Evolutionary conservation across 306 rosid genomes (phyloP).

Genomic region (Citrullus colocynthis): DNA sequence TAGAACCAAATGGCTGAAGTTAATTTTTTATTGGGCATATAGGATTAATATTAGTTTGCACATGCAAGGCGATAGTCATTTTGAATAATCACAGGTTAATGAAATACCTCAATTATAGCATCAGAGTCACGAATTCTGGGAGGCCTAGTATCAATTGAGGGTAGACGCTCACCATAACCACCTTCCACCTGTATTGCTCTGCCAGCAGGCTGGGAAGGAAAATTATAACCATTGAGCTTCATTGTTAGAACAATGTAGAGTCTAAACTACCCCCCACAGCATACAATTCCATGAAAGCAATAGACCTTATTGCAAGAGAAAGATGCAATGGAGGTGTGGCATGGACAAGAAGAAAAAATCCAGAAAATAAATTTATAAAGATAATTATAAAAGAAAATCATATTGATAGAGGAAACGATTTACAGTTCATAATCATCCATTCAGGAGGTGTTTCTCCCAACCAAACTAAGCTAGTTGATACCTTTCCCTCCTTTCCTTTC

Average conservation of each 20-base stretch:
- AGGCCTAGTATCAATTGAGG: constrained; percentile 91
- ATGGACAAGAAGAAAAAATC: not conserved
- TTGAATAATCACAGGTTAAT: constrained; percentile 10
- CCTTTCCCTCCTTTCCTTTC: not conserved
- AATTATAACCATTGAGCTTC: constrained; percentile 12
- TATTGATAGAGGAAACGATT: not conserved
- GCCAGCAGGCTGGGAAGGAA: constrained; percentile 82
- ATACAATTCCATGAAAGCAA: not conserved
- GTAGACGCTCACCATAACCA: constrained; percentile 92
- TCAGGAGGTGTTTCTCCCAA: not conserved
- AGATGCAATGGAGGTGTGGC: not conserved
- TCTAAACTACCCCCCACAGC: not conserved
- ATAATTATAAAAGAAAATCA: not conserved
- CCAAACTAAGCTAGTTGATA: not conserved
- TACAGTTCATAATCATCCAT: not conserved
- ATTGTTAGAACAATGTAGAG: not conserved
- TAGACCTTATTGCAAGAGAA: not conserved
- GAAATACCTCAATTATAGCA: constrained; percentile 92
- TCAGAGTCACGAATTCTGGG: constrained; percentile 92
- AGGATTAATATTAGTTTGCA: constrained; percentile 3
- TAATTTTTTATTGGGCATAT: constrained; percentile 3
- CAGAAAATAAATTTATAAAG: not conserved
- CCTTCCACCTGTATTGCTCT: constrained; percentile 99
- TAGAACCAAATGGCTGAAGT: constrained; percentile 21
- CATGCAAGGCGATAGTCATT: not conserved